Base-by-base conservation (phyloP, 2,329 filamentous ascomycete species). In the Talaromyces sp. region DNA sequence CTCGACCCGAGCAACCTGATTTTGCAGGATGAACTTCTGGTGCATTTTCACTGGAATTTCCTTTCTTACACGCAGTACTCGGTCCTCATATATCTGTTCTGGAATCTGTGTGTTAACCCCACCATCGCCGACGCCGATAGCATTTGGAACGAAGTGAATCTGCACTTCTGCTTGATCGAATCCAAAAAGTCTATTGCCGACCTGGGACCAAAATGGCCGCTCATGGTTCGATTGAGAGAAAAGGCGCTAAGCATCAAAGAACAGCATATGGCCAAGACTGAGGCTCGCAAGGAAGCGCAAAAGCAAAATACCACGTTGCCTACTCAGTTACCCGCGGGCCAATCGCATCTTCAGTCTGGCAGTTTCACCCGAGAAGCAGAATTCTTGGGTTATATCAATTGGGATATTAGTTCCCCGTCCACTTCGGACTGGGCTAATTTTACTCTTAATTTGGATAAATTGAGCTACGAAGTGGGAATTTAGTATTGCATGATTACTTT, bases 41-140 rank as follows among this genome's bases (percentile, higher is more conserved):
- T 16, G 18, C 18, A 51, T 28, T 51, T 23, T 28, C 44, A 51
- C 44, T 51, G 44, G 44, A 8, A 23, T 23, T 51, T 51, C 12
- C 44, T 51, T 51, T 51, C 50, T 16, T 53, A 7, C 50, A 53
- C 77, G 3, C 78, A 79, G 65, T 78, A 76, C 27, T 72, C 79
- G 55, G 68, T 75, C 57, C 66, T 79, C 34, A 72, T 78, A 16
- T 79, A 79, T 61, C 65, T 77, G 1, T 65, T 80, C 9, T 78
- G 78, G 68, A 73, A 80, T 61, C 60, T 79, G 0, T 77, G 76
- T 54, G 68, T 78, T 8, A 69, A 65, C 34, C 77, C 77, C 0
- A 59, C 63, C 0, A 73, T 71, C 0, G 65, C 65, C 0, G 66
- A 64, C 18, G 68, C 67, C 0, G 67, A 67, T 0, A 63, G 73